Evolutionary conservation across 2,329 filamentous ascomycete species (phyloP), one percentile per base, ranked within the genome.

Genomic region (Claviceps monticola): DNA sequence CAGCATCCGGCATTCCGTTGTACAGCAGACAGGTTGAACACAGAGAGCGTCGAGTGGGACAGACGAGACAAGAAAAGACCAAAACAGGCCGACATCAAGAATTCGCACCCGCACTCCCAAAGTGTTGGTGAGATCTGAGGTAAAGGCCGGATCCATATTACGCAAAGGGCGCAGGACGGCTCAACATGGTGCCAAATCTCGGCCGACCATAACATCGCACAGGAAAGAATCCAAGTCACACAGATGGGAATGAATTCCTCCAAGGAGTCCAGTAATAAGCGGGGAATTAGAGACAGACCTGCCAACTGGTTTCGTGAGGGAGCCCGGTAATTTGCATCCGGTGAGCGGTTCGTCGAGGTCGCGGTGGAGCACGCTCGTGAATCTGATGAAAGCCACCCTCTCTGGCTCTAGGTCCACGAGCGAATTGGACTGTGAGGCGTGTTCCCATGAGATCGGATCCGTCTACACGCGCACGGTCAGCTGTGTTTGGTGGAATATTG

Each of bases 311-410:
- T 78, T 97, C 91, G 74, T 82, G 83, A 68, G 91, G 90, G 71
- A 98, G 88, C 75, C 90, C 91, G 76, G 87, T 86, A 66, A 98
- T 94, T 71, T 91, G 85, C 93, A 98, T 97, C 69, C 93, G 86
- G 71, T 90, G 89, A 60, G 89, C 83, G 60, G 93, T 98, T 69
- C 93, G 89, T 66, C 93, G 86, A 58, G 93, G 93, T 65, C 93
- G 87, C 59, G 79, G 78, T 56, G 76, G 72, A 51, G 70, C 72
- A 61, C 80, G 76, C 62, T 83, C 80, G 58, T 77, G 72, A 61
- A 66, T 68, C 55, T 71, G 29, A 34, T 34, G 70, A 61, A 74
- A 75, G 61, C 70, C 68, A 51, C 62, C 65, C 56, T 77, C 74
- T 53, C 76, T 74, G 62, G 73, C 71, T 59, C 78, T 76, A 59